Conservation (phyloP, 805 yeast species). For the Teunomyces barrocoloradensis region DNA sequence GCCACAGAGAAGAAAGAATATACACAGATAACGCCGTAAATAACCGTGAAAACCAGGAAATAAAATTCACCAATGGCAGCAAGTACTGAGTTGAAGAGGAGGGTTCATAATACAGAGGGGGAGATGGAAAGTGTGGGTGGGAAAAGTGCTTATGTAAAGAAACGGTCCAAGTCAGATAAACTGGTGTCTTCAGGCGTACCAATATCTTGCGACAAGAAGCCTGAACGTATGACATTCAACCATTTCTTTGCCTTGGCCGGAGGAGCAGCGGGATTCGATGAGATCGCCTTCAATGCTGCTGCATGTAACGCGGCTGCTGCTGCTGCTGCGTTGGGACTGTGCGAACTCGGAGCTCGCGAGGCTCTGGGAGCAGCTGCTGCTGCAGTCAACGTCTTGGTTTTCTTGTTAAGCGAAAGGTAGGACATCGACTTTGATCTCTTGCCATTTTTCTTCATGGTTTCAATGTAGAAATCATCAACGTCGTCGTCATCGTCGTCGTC, state of each 20-base stretch:
- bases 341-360: constrained; percentile 57
- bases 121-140: too few species aligned
- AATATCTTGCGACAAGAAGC: constrained; percentile 75
- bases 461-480: constrained; percentile 27
- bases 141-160: constrained; percentile 21
- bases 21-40: constrained; percentile 1
- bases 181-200: constrained; percentile 77
- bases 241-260: constrained; percentile 45
- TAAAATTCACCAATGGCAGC: background rate
- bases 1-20: background rate
- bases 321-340: constrained; percentile 63
- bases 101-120: background rate
- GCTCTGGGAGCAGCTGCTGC: constrained; percentile 84
- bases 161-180: constrained; percentile 57
- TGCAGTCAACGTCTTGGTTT: constrained; percentile 56
- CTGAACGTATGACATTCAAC: constrained; percentile 71
- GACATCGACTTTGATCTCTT: constrained; percentile 68
- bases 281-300: constrained; percentile 56
- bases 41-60: background rate
- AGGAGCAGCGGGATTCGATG: constrained; percentile 16
- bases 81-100: too few species aligned
- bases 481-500: constrained; percentile 34
- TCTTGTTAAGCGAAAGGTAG: constrained; percentile 48
- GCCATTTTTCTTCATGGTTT: constrained; percentile 43
- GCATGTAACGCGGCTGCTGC: constrained; percentile 75